These are phyloP conservation scores for Crithidia thermophila DNA, from an alignment of 208 protist genomes.

Conservation along the genomic window DNA sequence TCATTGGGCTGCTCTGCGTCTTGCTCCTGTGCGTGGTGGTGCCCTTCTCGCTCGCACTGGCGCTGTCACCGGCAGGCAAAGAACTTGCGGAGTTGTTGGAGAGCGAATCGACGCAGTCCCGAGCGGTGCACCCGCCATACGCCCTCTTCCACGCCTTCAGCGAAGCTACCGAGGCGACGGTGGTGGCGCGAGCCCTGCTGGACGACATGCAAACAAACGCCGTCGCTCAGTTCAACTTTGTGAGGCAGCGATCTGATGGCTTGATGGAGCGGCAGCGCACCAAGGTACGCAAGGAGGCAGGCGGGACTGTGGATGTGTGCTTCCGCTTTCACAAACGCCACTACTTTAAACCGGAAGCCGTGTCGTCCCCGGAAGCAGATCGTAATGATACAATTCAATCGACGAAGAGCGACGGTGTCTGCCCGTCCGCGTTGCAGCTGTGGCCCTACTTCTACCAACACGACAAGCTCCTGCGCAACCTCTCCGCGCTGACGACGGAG, in stretches of 20 bases:
- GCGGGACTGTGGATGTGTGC: background rate
- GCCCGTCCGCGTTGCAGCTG: conserved; percentile 4
- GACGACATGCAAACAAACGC: background rate
- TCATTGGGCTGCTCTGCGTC: no score
- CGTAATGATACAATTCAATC: no score
- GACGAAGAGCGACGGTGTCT: background rate
- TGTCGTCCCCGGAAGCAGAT: no score
- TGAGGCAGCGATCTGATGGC: no score
- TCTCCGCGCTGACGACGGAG: background rate
- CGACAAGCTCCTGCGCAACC: background rate
- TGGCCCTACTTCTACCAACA: conserved; percentile 45
- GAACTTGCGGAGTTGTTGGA: background rate
- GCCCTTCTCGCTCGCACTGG: background rate
- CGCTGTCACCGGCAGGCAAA: background rate
- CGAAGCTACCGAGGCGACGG: background rate
- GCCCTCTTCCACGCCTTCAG: conserved; percentile 18
- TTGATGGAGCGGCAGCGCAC: background rate
- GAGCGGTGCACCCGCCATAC: background rate
- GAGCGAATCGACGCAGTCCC: background rate
- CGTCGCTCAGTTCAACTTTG: no score
- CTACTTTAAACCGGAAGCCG: background rate
- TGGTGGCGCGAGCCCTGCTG: background rate
- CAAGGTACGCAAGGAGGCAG: background rate
- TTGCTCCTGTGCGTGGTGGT: background rate
- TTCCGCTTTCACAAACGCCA: conserved; percentile 3